Evolutionary conservation across 208 protist species (phyloP).

Genomic region (Jaenimonas drosophilae): DNA sequence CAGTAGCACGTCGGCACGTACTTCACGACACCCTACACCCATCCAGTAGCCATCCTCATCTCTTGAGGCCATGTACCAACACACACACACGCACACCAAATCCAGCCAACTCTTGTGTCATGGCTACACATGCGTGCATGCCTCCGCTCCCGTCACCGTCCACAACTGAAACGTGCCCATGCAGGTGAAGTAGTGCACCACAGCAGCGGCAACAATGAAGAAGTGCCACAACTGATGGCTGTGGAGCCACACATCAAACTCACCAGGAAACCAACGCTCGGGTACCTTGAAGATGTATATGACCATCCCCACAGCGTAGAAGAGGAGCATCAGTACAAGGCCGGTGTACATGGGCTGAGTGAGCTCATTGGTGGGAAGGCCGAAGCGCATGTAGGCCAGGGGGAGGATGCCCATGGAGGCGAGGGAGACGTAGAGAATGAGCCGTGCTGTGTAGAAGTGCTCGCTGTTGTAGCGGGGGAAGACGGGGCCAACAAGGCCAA

Average conservation of each 20-base stretch:
- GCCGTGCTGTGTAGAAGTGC: constrained; percentile 11
- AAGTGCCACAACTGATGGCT: constrained; percentile 50
- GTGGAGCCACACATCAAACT: constrained; percentile 27
- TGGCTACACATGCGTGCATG: constrained; percentile 7
- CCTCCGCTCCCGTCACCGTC: constrained; percentile 9
- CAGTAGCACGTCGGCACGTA: too few relatives aligned
- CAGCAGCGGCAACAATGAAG: constrained; percentile 33
- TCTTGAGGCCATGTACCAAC: too few relatives aligned
- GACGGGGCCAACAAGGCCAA: constrained; percentile 28
- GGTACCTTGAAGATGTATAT: constrained; percentile 37
- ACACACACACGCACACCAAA: too few relatives aligned
- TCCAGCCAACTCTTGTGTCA: too few relatives aligned
- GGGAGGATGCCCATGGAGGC: constrained; percentile 25
- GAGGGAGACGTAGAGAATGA: constrained; percentile 24
- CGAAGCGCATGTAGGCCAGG: constrained; percentile 19
- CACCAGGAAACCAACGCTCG: constrained; percentile 33
- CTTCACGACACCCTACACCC: too few relatives aligned
- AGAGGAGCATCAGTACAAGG: constrained; percentile 16
- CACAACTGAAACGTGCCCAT: constrained; percentile 28
- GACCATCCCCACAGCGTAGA: constrained; percentile 28
- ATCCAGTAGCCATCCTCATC: too few relatives aligned
- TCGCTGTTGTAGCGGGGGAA: constrained; percentile 17
- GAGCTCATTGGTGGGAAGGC: constrained; percentile 14
- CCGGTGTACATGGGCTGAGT: constrained; percentile 15
- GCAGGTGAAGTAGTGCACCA: constrained; percentile 32